phyloP scores from a whole-genome alignment of 2,329 filamentous ascomycete species.

The Lizonia empirigonia region DNA sequence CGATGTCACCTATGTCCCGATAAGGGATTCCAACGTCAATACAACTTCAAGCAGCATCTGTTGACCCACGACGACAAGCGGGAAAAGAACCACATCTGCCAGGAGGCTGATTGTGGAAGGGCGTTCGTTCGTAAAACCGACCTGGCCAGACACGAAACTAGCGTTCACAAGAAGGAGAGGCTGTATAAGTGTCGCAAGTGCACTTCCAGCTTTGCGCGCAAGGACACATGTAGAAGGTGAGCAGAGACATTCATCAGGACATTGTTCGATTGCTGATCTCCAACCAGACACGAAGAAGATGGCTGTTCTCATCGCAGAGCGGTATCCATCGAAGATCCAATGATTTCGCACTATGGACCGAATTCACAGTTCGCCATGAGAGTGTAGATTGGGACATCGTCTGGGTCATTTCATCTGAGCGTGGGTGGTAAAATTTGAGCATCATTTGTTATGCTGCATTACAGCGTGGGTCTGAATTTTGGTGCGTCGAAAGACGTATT shows the following conservation, averaged over 20 bases:
- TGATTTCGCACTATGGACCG: conserved; percentile 19
- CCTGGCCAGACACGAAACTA: conserved; percentile 62
- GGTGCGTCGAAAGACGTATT: neutral
- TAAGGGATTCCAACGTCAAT: conserved; percentile 79
- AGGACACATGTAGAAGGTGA: conserved; percentile 82
- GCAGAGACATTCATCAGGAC: conserved; percentile 21
- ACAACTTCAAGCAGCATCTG: conserved; percentile 87
- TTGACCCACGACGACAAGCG: conserved; percentile 79
- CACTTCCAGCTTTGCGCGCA: conserved; percentile 73
- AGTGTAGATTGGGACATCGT: neutral
- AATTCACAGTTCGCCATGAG: conserved; percentile 2
- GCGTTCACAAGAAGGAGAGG: conserved; percentile 75
- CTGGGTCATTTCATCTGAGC: conserved; percentile 2
- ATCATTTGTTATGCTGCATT: conserved; percentile 2
- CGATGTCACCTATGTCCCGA: conserved; percentile 70
- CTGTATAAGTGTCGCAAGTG: conserved; percentile 75
- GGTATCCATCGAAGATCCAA: conserved; percentile 17
- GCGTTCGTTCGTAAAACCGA: conserved; percentile 85
- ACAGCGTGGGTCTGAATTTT: neutral
- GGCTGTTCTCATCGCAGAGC: conserved; percentile 68
- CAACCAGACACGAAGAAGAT: conserved; percentile 72
- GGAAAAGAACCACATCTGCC: conserved; percentile 73
- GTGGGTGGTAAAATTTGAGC: conserved; percentile 15
- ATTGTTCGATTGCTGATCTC: conserved; percentile 23
- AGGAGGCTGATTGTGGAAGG: conserved; percentile 68